phyloP scores from a whole-genome alignment of 192 early-diverging fungal species.

The Lobosporangium transversale region DNA sequence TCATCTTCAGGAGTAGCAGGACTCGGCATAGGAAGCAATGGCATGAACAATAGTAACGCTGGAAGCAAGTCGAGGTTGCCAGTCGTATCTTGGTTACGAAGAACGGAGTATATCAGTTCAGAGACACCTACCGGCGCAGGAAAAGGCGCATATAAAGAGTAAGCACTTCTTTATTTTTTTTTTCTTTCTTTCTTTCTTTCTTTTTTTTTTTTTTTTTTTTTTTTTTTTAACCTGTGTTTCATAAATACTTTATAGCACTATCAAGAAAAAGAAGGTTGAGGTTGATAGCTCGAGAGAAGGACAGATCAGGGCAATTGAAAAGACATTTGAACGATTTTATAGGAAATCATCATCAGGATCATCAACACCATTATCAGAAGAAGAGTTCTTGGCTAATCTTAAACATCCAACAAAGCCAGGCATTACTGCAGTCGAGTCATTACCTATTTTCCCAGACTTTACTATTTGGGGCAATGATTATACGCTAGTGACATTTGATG shows the following conservation, averaged over 20 bases:
- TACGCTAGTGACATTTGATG: constrained; percentile 60
- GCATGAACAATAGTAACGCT: constrained; percentile 13
- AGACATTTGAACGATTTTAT: constrained; percentile 54
- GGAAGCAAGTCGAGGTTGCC: constrained; percentile 37
- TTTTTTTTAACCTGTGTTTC: background rate
- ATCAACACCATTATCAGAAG: constrained; percentile 21
- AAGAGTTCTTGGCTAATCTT: constrained; percentile 36
- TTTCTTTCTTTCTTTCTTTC: background rate
- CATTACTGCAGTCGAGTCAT: constrained; percentile 57
- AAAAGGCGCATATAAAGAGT: constrained; percentile 43
- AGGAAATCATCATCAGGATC: constrained; percentile 19
- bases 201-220: background rate
- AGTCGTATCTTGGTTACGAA: constrained; percentile 63
- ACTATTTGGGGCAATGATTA: constrained; percentile 61
- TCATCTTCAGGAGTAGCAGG: background rate
- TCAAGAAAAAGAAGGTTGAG: constrained; percentile 27
- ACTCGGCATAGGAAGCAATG: background rate
- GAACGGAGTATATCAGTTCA: constrained; percentile 63
- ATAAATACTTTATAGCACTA: constrained; percentile 16
- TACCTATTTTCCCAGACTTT: constrained; percentile 66
- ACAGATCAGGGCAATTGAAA: constrained; percentile 58
- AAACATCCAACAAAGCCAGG: constrained; percentile 61
- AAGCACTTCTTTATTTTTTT: background rate
- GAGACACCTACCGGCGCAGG: constrained; percentile 55
- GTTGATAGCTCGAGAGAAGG: constrained; percentile 53